Evolutionary conservation across 768 basidiomycete species (phyloP), one percentile per base, ranked within the genome.

Genomic region (Floccularia luteovirens): DNA sequence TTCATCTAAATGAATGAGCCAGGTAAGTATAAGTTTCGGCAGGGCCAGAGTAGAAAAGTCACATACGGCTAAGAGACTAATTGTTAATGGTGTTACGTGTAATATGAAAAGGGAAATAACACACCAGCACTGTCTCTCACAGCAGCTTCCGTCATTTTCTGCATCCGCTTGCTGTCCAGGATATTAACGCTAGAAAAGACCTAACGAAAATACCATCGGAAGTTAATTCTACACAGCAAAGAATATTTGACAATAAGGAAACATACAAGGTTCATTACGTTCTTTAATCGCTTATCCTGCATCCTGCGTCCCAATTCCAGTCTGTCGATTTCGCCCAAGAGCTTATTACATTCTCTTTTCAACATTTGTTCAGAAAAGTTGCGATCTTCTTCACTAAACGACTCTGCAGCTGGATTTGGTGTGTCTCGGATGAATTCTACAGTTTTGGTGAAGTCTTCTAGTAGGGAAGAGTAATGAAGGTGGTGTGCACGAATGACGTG

Each of bases 401-500:
- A 39, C 2, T 31, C 45, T 50, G 70, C 50, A 10, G 61, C 61
- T 2, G 68, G 72, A 44, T 75, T 70, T 5, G 37, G 41, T 0
- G 68, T 70, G 12, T 61, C 53, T 20, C 53, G 48, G 14, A 76
- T 56, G 36, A 77, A 77, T 1, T 47, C 20, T 4, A 77, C 64
- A 1, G 69, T 64, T 44, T 70, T 68, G 13, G 52, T 50, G 39
- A 76, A 74, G 43, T 74, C 64, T 2, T 66, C 59, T 5, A 77
- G 59, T 20, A 76, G 63, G 4, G 63, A 61, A 2, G 61, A 62
- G 44, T 75, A 72, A 45, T 75, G 69, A 12, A 76, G 57, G 6
- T 72, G 62, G 47, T 74, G 72, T 1, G 75, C 74, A 28, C 72
- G 72, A 41, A 77, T 57, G 42, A 72, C 57, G 45, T 76, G 71